Evolutionary conservation across 192 early-diverging fungal genomes (phyloP).

Genomic region (Dispira parvispora): DNA sequence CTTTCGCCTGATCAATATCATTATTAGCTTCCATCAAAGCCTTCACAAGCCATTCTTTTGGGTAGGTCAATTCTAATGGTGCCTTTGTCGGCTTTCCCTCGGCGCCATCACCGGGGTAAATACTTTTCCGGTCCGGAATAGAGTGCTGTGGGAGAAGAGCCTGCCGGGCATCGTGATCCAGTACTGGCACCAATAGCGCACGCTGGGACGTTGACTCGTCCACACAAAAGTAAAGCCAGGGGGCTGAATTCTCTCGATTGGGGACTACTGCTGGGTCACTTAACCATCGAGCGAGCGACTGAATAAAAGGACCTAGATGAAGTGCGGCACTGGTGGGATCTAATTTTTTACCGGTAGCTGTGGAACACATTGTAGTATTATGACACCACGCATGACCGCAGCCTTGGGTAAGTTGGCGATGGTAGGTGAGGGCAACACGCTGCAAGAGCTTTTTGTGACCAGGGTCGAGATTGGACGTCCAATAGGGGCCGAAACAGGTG

Average conservation of each 20-base stretch:
- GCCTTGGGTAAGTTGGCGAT: constrained; percentile 59
- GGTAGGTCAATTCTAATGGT: not conserved
- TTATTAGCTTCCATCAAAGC: not conserved
- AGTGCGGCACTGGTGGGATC: constrained; percentile 49
- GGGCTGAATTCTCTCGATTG: constrained; percentile 15
- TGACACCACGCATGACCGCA: constrained; percentile 50
- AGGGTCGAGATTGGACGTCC: constrained; percentile 58
- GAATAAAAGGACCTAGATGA: constrained; percentile 27
- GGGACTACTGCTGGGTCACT: not conserved
- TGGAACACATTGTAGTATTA: constrained; percentile 41
- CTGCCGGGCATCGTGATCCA: constrained; percentile 14
- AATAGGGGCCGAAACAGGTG: constrained; percentile 70
- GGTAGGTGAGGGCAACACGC: constrained; percentile 48
- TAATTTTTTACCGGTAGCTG: constrained; percentile 18
- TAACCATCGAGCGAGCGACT: constrained; percentile 27
- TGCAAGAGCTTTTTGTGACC: constrained; percentile 52
- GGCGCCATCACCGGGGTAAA: too few species aligned
- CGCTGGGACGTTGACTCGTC: constrained; percentile 32
- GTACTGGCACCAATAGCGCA: constrained; percentile 26
- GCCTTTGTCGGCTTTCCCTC: not conserved
- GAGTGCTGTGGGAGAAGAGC: not conserved
- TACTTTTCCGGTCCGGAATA: too few species aligned
- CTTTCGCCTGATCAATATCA: constrained; percentile 1
- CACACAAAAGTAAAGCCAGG: constrained; percentile 40
- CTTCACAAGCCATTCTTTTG: not conserved